Evolutionary conservation across 768 basidiomycete species (phyloP).

Genomic region (Udeniomyces megalosporus): DNA sequence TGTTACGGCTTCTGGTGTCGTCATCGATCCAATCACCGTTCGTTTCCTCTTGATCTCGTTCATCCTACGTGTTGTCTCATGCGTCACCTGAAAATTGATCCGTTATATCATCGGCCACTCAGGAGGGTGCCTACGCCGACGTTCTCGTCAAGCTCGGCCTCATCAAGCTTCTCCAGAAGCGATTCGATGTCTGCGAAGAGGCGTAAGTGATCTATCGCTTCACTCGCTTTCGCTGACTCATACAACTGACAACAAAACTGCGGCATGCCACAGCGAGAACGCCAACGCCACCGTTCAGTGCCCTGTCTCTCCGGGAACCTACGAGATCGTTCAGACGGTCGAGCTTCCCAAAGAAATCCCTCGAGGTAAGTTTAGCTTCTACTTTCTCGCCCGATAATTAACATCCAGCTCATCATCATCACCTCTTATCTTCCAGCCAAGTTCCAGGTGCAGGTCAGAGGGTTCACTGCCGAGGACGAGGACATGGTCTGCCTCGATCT

Average conservation of each 20-base stretch:
- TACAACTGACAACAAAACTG: not conserved
- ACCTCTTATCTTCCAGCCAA: constrained; percentile 45
- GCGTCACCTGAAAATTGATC: not conserved
- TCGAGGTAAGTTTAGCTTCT: constrained; percentile 38
- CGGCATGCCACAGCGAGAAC: constrained; percentile 35
- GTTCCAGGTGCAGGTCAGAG: constrained; percentile 53
- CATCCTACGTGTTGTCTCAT: not conserved
- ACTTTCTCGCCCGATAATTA: not conserved
- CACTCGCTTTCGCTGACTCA: not conserved
- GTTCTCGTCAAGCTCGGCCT: constrained; percentile 86
- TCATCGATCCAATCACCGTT: constrained; percentile 50
- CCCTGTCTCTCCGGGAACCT: constrained; percentile 55
- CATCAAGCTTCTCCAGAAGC: constrained; percentile 68
- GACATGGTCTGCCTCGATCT: constrained; percentile 68
- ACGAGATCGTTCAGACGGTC: constrained; percentile 68
- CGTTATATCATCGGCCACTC: not conserved
- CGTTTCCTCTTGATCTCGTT: constrained; percentile 9
- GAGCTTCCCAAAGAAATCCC: constrained; percentile 84
- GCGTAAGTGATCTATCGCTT: constrained; percentile 31
- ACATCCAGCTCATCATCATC: not conserved
- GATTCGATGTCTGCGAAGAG: constrained; percentile 32
- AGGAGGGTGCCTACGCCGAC: constrained; percentile 85
- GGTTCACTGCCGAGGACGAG: constrained; percentile 54
- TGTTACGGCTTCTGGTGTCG: constrained; percentile 56
- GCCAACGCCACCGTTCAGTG: constrained; percentile 66